A percentile compares a stretch with the other conserved stretches of the same genome.
Evolutionary conservation across 1,139 yeast species (phyloP).

Genomic region (Saccharomyces hybrid): DNA sequence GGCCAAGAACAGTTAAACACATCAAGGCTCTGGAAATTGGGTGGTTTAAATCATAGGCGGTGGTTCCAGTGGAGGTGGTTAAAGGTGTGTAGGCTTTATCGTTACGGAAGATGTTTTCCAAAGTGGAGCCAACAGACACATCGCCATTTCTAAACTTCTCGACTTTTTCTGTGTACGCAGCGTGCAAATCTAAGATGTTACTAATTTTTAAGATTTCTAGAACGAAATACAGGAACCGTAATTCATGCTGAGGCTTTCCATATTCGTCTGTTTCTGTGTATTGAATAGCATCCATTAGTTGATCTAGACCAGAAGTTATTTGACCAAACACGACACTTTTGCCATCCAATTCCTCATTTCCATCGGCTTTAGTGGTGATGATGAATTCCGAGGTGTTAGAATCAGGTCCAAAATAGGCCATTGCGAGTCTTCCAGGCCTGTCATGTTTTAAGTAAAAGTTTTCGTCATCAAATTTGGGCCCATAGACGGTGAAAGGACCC

Average conservation of each 20-base stretch:
- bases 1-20: not conserved
- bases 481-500: conserved; percentile 73
- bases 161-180: conserved; percentile 14
- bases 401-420: conserved; percentile 72
- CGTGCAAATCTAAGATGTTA: conserved; percentile 13
- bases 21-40: not conserved
- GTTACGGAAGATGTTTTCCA: conserved; percentile 9
- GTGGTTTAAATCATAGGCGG: not conserved
- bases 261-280: conserved; percentile 37
- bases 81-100: not conserved
- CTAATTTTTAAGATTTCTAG: conserved; percentile 14
- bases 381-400: conserved; percentile 72
- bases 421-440: conserved; percentile 60
- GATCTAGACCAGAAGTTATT: conserved; percentile 56
- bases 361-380: conserved; percentile 50
- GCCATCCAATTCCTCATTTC: conserved; percentile 62
- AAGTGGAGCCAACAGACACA: conserved; percentile 16
- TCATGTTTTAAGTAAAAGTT: conserved; percentile 56
- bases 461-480: conserved; percentile 59
- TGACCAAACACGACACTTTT: conserved; percentile 72
- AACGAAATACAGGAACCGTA: conserved; percentile 34
- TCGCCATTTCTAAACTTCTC: conserved; percentile 19
- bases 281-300: conserved; percentile 44
- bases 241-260: conserved; percentile 38
- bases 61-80: not conserved